Conservation (phyloP, 2,329 filamentous ascomycete genomes). For the Verticillium zaregamsianum region DNA sequence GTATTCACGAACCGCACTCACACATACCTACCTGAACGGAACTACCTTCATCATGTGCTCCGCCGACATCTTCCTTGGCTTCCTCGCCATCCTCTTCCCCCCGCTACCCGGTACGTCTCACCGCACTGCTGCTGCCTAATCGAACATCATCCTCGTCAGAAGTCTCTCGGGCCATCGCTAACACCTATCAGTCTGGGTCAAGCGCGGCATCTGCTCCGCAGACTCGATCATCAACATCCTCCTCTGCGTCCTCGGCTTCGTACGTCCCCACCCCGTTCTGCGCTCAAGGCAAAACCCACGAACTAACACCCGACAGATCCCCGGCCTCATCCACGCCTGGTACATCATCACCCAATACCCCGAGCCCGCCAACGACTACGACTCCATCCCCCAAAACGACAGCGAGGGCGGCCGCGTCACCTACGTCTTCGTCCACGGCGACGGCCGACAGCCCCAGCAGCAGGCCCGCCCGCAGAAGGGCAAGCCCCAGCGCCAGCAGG, state of each 20-base stretch:
- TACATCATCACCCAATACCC: slow-evolving; percentile 95
- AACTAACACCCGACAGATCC: slow-evolving; percentile 45
- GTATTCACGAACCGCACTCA: background rate
- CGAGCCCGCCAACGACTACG: slow-evolving; percentile 68
- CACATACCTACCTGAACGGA: background rate
- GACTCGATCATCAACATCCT: slow-evolving; percentile 95
- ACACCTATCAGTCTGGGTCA: slow-evolving; percentile 78
- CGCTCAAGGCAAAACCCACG: slow-evolving; percentile 14
- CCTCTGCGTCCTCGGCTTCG: slow-evolving; percentile 72
- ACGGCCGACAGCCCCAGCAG: slow-evolving; percentile 23
- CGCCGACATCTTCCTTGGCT: slow-evolving; percentile 57
- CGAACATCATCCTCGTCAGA: background rate
- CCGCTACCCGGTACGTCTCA: slow-evolving; percentile 57
- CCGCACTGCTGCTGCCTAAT: background rate
- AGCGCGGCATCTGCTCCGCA: slow-evolving; percentile 84
- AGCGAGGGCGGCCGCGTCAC: slow-evolving; percentile 57
- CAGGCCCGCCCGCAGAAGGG: slow-evolving; percentile 24
- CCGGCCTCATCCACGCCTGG: slow-evolving; percentile 91
- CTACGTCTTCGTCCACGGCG: slow-evolving; percentile 70
- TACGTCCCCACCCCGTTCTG: slow-evolving; percentile 23
- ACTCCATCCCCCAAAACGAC: slow-evolving; percentile 53
- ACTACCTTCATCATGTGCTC: slow-evolving; percentile 46
- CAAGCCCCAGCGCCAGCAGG: slow-evolving; percentile 24
- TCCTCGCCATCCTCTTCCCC: slow-evolving; percentile 62
- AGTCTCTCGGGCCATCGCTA: slow-evolving; percentile 17